Evolutionary conservation across 768 basidiomycete species (phyloP).

Genomic region (Gloeophyllum trabeum): DNA sequence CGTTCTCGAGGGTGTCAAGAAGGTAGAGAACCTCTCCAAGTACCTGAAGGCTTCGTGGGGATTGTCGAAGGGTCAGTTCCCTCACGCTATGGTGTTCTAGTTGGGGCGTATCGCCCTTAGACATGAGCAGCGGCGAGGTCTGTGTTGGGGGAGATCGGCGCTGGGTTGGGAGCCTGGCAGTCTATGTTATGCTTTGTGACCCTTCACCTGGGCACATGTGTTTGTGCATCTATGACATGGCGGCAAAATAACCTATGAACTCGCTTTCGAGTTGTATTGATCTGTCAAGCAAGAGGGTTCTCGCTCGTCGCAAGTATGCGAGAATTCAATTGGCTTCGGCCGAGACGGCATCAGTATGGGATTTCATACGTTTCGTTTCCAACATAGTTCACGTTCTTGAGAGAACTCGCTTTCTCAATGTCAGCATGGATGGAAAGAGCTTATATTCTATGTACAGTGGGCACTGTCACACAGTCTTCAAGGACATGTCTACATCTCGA

Average conservation of each 20-base stretch:
- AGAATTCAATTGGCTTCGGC: not conserved
- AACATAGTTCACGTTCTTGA: no score
- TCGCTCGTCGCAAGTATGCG: no score
- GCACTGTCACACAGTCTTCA: not conserved
- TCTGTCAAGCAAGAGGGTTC: no score
- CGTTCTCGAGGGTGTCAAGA: conserved; percentile 78
- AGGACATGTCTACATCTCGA: conserved; percentile 9
- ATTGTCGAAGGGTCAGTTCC: conserved; percentile 93
- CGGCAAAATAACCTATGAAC: conserved; percentile 23
- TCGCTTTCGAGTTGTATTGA: conserved; percentile 1
- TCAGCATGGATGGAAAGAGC: no score
- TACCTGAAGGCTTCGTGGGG: conserved; percentile 92
- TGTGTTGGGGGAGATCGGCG: conserved; percentile 9
- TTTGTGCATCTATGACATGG: conserved; percentile 23
- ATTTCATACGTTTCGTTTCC: no score
- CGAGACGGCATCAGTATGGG: not conserved
- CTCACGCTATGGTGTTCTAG: conserved; percentile 89
- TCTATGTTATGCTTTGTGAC: conserved; percentile 17
- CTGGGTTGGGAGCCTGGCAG: conserved; percentile 10
- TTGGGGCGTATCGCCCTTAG: conserved; percentile 1
- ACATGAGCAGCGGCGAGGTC: no score
- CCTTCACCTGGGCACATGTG: not conserved
- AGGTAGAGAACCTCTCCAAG: conserved; percentile 82
- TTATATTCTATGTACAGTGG: no score
- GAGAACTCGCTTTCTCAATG: no score